phyloP scores from a whole-genome alignment of 202 grass and related monocot species.

The Zoysia matrella region DNA sequence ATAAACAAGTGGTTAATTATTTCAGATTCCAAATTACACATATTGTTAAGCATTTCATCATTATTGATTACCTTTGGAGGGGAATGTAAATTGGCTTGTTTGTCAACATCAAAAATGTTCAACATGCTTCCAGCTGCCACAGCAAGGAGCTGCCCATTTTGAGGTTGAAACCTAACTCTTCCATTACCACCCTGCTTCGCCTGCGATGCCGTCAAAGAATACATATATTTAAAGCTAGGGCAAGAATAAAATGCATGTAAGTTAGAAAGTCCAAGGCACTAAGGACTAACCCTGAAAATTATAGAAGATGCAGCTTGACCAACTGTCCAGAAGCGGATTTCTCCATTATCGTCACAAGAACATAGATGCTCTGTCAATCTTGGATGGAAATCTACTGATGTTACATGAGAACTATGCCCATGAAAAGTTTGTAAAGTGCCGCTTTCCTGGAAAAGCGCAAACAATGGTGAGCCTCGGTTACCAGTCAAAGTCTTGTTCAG shows the following conservation, averaged over 20 bases:
- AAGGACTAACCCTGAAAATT: conserved; percentile 60
- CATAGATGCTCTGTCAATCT: conserved; percentile 70
- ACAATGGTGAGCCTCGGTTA: conserved; percentile 2
- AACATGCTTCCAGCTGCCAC: conserved; percentile 71
- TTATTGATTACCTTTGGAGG: conserved; percentile 50
- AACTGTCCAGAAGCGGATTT: conserved; percentile 76
- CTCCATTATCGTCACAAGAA: conserved; percentile 83
- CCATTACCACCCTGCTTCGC: conserved; percentile 68
- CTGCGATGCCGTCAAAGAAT: conserved; percentile 38
- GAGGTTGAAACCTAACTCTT: conserved; percentile 89
- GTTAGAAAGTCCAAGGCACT: background rate
- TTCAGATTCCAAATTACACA: background rate
- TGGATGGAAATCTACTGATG: conserved; percentile 91
- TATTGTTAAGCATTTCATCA: background rate
- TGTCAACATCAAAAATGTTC: conserved; percentile 83
- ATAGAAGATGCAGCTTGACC: conserved; percentile 50
- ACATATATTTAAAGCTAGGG: conserved; percentile 12
- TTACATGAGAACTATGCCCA: conserved; percentile 81
- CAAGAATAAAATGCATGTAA: conserved; percentile 9
- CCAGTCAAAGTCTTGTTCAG: conserved; percentile 9
- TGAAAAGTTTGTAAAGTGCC: conserved; percentile 64
- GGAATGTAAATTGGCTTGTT: conserved; percentile 50
- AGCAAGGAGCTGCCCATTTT: conserved; percentile 72
- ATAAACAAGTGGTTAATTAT: conserved; percentile 2
- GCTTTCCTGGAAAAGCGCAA: conserved; percentile 58